Percentiles rank a stretch among this genome's conserved stretches.
phyloP scores from a whole-genome alignment of 2,329 filamentous ascomycete species.

The Calonectria henricotiae region DNA sequence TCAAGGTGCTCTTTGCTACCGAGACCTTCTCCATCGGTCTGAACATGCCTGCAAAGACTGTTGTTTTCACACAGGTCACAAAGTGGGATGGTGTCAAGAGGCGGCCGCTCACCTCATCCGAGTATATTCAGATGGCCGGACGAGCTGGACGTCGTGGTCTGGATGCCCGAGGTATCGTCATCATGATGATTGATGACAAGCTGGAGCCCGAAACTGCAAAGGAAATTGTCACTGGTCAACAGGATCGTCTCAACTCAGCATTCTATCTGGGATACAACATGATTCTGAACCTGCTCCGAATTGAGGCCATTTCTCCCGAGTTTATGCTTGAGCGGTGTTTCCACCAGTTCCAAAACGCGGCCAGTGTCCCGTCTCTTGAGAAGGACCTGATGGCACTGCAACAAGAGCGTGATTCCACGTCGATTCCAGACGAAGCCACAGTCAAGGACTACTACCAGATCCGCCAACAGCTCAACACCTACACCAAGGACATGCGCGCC shows the following conservation, averaged over 20 bases:
- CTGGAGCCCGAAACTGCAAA: slow-evolving; percentile 96
- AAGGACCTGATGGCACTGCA: slow-evolving; percentile 87
- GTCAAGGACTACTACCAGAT: slow-evolving; percentile 97
- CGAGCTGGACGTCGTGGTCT: slow-evolving; percentile 97
- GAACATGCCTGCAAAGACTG: slow-evolving; percentile 99
- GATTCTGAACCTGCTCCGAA: slow-evolving; percentile 95
- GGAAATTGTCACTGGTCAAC: slow-evolving; percentile 94
- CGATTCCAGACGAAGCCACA: slow-evolving; percentile 87
- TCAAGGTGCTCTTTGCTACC: slow-evolving; percentile 98
- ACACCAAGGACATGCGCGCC: slow-evolving; percentile 89
- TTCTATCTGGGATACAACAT: slow-evolving; percentile 99
- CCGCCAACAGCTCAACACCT: slow-evolving; percentile 85
- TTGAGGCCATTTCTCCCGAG: slow-evolving; percentile 99
- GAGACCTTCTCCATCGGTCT: slow-evolving; percentile 99
- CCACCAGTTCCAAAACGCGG: slow-evolving; percentile 97
- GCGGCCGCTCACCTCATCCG: slow-evolving; percentile 91
- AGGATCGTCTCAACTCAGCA: slow-evolving; percentile 97
- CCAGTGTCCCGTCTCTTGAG: slow-evolving; percentile 87
- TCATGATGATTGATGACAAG: slow-evolving; percentile 99
- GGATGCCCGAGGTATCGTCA: slow-evolving; percentile 97
- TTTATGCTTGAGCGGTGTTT: slow-evolving; percentile 99
- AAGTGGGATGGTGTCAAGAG: slow-evolving; percentile 91
- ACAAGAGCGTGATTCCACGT: slow-evolving; percentile 79
- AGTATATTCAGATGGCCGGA: slow-evolving; percentile 99
- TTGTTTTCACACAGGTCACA: slow-evolving; percentile 97